Base-by-base conservation (phyloP, 2,329 filamentous ascomycete genomes). In the Penicillium sp. region DNA sequence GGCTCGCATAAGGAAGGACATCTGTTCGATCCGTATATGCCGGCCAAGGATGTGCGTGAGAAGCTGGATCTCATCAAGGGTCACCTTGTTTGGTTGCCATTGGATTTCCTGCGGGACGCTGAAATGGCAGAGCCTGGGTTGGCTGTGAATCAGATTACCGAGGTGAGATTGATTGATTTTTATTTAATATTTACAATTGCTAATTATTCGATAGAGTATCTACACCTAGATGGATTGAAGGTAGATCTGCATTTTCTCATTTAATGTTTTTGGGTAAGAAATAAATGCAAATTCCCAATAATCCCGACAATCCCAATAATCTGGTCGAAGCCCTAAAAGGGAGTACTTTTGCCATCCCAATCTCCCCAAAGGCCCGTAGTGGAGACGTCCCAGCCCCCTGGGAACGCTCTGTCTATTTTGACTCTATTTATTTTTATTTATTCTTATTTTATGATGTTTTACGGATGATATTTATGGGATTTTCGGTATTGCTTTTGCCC, bases 41-140 rank as follows among this genome's bases (percentile, higher is more conserved):
- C 89, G 0, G 83, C 86, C 0, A 80, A 86, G 24, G 87, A 95
- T 53, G 85, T 94, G 7, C 82, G 89, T 16, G 73, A 81, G 62
- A 91, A 93, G 72, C 78, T 97, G 48, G 86, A 91, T 66, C 81
- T 88, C 68, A 85, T 97, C 63, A 87, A 86, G 76, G 93, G 93
- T 0, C 93, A 97, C 77, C 74, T 97, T 39, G 93, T 97, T 7
- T 95, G 90, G 90, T 93, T 96, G 87, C 92, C 92, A n/a, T 73
- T 97, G 67, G 85, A 92, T 44, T 97, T 96, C 71, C 74, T 97
- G 69, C 81, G 84, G 66, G 86, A 96, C 61, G 91, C 87, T 0
- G 82, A 90, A 66, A 95, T 97, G 92, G 92, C 92, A 0, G 92
- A 97, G 77, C 85, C 83, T 67, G 92, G 93, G 0, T 69, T 97